These are phyloP conservation scores for Trypanosomatidae sp. DNA, from an alignment of 208 protist species.

Conservation along the genomic window DNA sequence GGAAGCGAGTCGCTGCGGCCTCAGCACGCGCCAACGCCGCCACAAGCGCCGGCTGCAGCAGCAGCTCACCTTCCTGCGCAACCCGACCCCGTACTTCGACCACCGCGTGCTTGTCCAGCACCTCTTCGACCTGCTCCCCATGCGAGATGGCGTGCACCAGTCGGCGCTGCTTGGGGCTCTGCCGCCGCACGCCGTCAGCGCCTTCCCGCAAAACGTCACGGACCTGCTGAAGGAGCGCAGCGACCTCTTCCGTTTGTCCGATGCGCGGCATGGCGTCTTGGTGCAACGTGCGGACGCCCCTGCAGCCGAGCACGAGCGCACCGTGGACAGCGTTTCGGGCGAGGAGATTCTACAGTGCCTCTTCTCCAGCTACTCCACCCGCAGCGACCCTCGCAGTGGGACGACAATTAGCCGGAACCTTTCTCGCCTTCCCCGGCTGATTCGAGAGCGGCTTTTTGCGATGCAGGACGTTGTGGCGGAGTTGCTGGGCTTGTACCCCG, in stretches of 20 bases:
- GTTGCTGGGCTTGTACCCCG: conserved; percentile 53
- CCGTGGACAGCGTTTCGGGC: conserved; percentile 30
- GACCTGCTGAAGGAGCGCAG: conserved; percentile 15
- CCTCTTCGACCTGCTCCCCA: conserved; percentile 70
- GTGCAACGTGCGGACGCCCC: conserved; percentile 77
- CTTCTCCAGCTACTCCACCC: conserved; percentile 54
- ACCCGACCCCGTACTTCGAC: conserved; percentile 72
- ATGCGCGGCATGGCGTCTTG: conserved; percentile 33
- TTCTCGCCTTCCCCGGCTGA: conserved; percentile 31
- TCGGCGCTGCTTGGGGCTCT: conserved; percentile 27
- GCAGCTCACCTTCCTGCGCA: conserved; percentile 56
- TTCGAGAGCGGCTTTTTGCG: conserved; percentile 43
- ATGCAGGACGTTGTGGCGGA: conserved; percentile 60
- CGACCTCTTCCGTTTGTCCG: conserved; percentile 26
- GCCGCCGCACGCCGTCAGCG: conserved; percentile 21
- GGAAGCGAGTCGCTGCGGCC: conserved; percentile 23
- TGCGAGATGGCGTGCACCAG: conserved; percentile 28
- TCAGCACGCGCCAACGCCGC: conserved; percentile 28
- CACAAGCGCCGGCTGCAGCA: conserved; percentile 44
- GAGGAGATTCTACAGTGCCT: conserved; percentile 75
- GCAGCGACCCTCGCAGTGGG: conserved; percentile 50
- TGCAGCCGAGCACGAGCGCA: not conserved
- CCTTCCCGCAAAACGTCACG: conserved; percentile 28
- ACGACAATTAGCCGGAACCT: conserved; percentile 59
- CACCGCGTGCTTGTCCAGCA: conserved; percentile 63